Conservation (phyloP, 2,329 filamentous ascomycete species). For the Hortaea werneckii region DNA sequence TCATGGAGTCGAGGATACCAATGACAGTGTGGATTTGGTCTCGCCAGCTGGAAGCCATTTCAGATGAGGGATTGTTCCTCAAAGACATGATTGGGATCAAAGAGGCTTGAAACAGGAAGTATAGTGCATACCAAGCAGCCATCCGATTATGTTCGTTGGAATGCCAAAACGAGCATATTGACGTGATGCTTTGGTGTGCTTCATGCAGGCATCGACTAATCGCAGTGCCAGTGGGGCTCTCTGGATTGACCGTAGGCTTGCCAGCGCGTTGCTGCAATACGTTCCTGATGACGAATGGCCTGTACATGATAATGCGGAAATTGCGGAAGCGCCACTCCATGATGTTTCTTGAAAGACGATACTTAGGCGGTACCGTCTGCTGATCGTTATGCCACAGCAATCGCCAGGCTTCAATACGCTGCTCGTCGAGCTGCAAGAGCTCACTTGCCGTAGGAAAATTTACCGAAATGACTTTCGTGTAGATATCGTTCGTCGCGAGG, state of each 20-base stretch:
- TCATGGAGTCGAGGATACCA: constrained; percentile 29
- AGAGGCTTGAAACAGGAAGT: constrained; percentile 42
- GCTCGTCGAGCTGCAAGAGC: constrained; percentile 32
- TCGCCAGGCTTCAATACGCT: constrained; percentile 31
- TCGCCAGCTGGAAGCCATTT: constrained; percentile 31
- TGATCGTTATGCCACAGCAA: constrained; percentile 27
- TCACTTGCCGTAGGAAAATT: constrained; percentile 33
- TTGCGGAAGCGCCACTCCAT: constrained; percentile 38
- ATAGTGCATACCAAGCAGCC: constrained; percentile 38
- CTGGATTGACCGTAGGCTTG: constrained; percentile 5
- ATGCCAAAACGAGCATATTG: constrained; percentile 32
- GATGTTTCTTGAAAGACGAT: constrained; percentile 32
- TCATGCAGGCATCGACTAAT: constrained; percentile 32
- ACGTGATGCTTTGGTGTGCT: constrained; percentile 32
- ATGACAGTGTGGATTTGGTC: constrained; percentile 32
- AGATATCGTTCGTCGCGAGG: constrained; percentile 35
- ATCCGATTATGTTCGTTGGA: constrained; percentile 30
- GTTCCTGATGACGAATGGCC: constrained; percentile 36
- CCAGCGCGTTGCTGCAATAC: constrained; percentile 18
- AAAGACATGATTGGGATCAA: constrained; percentile 41
- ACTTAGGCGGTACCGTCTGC: constrained; percentile 26
- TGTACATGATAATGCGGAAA: constrained; percentile 39
- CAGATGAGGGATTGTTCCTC: constrained; percentile 32
- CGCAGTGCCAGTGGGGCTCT: constrained; percentile 13
- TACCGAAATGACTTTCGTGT: constrained; percentile 37